Conservation (phyloP, 176 grass and related monocot genomes). For the Raddia distichophylla region DNA sequence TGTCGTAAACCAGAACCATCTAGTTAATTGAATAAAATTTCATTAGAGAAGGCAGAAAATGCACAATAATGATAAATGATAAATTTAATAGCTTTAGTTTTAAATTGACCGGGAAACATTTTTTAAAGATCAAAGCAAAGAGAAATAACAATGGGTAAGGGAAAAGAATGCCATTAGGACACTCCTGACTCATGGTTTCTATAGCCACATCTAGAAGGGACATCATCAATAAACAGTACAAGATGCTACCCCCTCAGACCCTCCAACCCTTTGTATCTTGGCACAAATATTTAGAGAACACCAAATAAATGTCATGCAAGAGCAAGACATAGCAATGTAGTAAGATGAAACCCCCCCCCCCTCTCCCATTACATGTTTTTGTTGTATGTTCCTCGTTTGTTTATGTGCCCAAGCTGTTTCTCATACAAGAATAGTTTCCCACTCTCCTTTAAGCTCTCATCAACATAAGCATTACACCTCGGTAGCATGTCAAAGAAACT, state of each 20-base stretch:
- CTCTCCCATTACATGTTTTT: too few relatives aligned
- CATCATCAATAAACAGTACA: too few relatives aligned
- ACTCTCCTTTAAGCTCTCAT: too few relatives aligned
- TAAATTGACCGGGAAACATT: constrained; percentile 21
- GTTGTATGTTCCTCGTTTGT: too few relatives aligned
- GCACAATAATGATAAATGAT: constrained; percentile 11
- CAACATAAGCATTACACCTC: too few relatives aligned
- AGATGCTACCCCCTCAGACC: background rate
- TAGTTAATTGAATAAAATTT: constrained; percentile 33
- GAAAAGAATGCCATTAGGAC: background rate
- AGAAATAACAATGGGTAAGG: constrained; percentile 2
- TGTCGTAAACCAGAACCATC: constrained; percentile 58
- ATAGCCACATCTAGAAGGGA: too few relatives aligned
- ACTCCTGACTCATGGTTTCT: too few relatives aligned
- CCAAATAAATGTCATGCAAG: background rate
- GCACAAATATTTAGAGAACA: background rate
- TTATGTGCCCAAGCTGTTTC: too few relatives aligned
- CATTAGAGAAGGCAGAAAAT: constrained; percentile 35
- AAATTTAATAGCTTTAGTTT: constrained; percentile 2
- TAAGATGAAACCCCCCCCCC: too few relatives aligned
- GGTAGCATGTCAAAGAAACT: too few relatives aligned
- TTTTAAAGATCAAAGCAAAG: constrained; percentile 6
- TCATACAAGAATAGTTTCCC: too few relatives aligned
- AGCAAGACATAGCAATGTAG: too few relatives aligned
- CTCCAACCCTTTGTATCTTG: background rate